Evolutionary conservation across 257 asterid species (phyloP).

Genomic region (Linaria vulgaris): DNA sequence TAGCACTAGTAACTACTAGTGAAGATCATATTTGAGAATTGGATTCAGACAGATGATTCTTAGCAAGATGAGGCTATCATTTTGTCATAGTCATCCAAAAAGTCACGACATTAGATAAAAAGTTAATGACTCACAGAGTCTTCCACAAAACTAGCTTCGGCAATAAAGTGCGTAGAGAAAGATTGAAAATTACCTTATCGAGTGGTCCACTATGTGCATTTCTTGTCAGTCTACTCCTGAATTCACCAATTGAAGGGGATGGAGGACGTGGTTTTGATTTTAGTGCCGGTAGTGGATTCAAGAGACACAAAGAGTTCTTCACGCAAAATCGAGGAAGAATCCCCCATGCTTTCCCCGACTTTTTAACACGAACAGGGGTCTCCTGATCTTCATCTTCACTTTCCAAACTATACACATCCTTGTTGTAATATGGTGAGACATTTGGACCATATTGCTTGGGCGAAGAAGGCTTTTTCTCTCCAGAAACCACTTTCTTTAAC

Average conservation of each 20-base stretch:
- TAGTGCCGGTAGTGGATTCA: conserved; percentile 65
- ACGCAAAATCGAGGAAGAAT: conserved; percentile 76
- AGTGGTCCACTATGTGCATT: conserved; percentile 90
- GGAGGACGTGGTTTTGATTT: conserved; percentile 50
- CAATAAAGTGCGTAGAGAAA: not conserved
- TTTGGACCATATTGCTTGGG: conserved; percentile 40
- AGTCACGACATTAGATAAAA: too few species aligned
- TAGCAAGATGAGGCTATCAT: too few species aligned
- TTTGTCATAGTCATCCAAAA: too few species aligned
- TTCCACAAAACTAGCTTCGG: not conserved
- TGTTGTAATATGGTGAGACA: conserved; percentile 34
- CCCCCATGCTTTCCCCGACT: conserved; percentile 70
- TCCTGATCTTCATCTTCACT: conserved; percentile 55
- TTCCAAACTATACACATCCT: conserved; percentile 42
- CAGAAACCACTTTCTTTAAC: conserved; percentile 47
- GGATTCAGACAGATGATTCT: too few species aligned
- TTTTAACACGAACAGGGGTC: conserved; percentile 44
- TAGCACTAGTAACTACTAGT: too few species aligned
- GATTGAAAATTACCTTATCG: conserved; percentile 52
- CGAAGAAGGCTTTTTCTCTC: conserved; percentile 52
- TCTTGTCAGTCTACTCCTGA: conserved; percentile 52
- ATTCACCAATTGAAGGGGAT: conserved; percentile 33
- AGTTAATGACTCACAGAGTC: too few species aligned
- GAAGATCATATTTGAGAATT: too few species aligned
- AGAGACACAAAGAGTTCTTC: conserved; percentile 67